phyloP scores from a whole-genome alignment of 176 grass and related monocot genomes.

The Tillandsia leiboldiana region DNA sequence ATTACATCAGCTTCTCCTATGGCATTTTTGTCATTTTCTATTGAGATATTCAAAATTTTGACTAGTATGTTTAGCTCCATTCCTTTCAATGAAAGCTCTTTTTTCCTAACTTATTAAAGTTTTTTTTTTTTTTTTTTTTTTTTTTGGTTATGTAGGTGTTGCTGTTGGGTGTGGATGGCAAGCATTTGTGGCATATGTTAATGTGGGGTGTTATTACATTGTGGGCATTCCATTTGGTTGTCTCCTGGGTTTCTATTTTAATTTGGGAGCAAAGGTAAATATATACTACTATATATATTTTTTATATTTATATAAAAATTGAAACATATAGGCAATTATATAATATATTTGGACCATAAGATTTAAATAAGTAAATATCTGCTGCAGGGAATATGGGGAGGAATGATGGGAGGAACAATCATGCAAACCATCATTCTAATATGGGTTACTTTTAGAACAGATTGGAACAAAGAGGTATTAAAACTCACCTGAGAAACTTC shows the following conservation, averaged over 20 bases:
- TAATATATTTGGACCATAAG: neutral
- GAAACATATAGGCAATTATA: neutral
- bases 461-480: slow-evolving; percentile 69
- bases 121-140: too few species aligned
- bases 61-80: too few species aligned
- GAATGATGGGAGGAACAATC: slow-evolving; percentile 67
- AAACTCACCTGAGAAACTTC: neutral
- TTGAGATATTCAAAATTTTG: too few species aligned
- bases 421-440: slow-evolving; percentile 71
- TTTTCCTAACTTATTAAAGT: too few species aligned
- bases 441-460: slow-evolving; percentile 51
- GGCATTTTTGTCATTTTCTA: too few species aligned
- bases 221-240: slow-evolving; percentile 15
- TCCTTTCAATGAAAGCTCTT: too few species aligned
- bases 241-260: slow-evolving; percentile 14
- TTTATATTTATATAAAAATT: neutral
- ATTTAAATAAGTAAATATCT: too few species aligned
- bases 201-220: slow-evolving; percentile 24
- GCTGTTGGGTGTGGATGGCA: slow-evolving; percentile 28
- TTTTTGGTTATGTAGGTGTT: slow-evolving; percentile 9
- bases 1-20: too few species aligned
- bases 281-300: neutral
- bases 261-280: slow-evolving; percentile 10
- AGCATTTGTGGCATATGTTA: slow-evolving; percentile 25
- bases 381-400: slow-evolving; percentile 63